These are phyloP conservation scores for Cinchona pubescens DNA, from an alignment of 257 asterid genomes.

Conservation along the genomic window DNA sequence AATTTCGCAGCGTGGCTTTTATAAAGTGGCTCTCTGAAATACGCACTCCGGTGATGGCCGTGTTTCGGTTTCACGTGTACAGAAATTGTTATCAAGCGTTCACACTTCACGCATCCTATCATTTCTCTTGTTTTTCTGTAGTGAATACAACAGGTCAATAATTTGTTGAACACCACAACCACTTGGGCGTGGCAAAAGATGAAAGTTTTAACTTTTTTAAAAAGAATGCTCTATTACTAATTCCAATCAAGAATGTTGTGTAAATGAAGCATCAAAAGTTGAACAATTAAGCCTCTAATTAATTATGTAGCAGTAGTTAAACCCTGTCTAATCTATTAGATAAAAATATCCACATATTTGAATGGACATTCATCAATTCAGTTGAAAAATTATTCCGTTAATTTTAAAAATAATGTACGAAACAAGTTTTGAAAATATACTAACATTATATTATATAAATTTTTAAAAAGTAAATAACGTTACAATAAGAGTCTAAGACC, in stretches of 20 bases:
- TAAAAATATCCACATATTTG: too few relatives aligned
- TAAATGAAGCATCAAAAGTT: neutral
- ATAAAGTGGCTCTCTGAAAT: slow-evolving; percentile 17
- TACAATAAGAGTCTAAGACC: too few relatives aligned
- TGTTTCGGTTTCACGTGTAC: neutral
- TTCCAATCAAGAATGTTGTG: neutral
- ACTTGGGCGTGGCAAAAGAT: slow-evolving; percentile 1
- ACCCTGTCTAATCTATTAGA: too few relatives aligned
- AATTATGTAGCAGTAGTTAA: too few relatives aligned
- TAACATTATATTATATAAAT: too few relatives aligned
- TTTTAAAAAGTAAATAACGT: too few relatives aligned
- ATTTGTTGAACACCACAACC: neutral
- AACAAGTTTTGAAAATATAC: too few relatives aligned
- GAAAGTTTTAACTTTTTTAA: neutral
- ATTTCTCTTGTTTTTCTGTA: neutral
- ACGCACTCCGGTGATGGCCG: slow-evolving; percentile 13
- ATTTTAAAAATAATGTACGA: too few relatives aligned
- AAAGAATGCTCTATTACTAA: neutral
- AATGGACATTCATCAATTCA: too few relatives aligned
- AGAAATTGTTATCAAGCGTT: neutral
- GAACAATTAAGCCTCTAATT: neutral
- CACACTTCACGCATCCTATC: neutral
- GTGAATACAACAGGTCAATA: neutral
- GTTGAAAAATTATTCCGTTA: too few relatives aligned
- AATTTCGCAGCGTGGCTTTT: neutral